Conservation (phyloP, 108 stramenopile species). For the Conticribra weissflogii region DNA sequence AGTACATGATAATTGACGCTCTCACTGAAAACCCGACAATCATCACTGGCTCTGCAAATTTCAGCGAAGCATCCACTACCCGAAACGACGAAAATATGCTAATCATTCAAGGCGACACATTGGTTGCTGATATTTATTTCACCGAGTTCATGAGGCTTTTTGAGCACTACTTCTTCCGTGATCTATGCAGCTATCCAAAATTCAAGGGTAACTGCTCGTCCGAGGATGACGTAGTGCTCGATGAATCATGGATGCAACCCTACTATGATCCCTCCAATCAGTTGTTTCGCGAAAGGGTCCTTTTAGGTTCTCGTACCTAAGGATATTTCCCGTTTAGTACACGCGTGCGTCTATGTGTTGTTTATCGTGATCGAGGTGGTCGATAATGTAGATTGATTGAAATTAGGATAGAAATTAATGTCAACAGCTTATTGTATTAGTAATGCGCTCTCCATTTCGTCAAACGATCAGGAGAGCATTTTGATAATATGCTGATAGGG, state of each 20-base stretch:
- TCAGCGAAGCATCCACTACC: slow-evolving; percentile 34
- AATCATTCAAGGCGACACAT: slow-evolving; percentile 31
- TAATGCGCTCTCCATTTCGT: too few relatives aligned
- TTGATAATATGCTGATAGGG: too few relatives aligned
- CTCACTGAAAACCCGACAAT: slow-evolving; percentile 38
- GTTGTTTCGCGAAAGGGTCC: slow-evolving; percentile 37
- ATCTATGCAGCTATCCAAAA: slow-evolving; percentile 18
- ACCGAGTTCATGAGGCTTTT: slow-evolving; percentile 48
- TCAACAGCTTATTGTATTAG: too few relatives aligned
- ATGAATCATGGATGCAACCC: slow-evolving; percentile 46
- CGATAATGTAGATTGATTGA: too few relatives aligned
- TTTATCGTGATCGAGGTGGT: too few relatives aligned
- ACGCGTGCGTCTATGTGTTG: too few relatives aligned
- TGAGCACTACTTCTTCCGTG: slow-evolving; percentile 45
- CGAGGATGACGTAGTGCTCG: slow-evolving; percentile 29
- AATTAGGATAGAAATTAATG: too few relatives aligned
- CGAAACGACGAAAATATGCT: slow-evolving; percentile 51
- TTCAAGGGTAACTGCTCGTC: background rate
- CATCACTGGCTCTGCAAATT: slow-evolving; percentile 46
- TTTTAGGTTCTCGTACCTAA: too few relatives aligned
- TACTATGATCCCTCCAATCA: slow-evolving; percentile 45
- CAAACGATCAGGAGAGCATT: too few relatives aligned
- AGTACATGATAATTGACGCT: slow-evolving; percentile 43
- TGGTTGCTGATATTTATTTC: slow-evolving; percentile 46
- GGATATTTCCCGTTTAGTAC: too few relatives aligned